phyloP scores from a whole-genome alignment of 345 rosid genomes.

The Cardamine occulta region DNA sequence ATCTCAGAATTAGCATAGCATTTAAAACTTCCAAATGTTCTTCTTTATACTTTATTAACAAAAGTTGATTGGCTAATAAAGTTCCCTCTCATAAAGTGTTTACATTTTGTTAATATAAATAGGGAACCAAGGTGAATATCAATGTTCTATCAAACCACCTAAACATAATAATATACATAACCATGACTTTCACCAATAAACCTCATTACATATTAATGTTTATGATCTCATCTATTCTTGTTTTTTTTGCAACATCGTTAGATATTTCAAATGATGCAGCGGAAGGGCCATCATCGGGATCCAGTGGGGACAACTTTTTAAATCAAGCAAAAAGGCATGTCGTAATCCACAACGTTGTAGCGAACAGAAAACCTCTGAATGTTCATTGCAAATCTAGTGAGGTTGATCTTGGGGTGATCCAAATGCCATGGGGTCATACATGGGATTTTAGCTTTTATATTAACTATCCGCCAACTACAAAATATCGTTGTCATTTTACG shows the following conservation, averaged over 20 bases:
- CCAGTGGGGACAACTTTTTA: too few species aligned
- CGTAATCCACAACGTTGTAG: not conserved
- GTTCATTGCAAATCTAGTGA: not conserved
- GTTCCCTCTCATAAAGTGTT: not conserved
- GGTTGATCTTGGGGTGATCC: not conserved
- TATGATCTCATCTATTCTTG: not conserved
- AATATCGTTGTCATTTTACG: too few species aligned
- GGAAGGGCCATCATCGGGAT: not conserved
- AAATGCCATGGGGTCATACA: not conserved
- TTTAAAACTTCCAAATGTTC: not conserved
- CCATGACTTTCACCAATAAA: not conserved
- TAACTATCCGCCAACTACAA: too few species aligned
- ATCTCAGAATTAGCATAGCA: not conserved
- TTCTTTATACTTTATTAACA: too few species aligned
- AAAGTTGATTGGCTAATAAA: not conserved
- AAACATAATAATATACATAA: not conserved
- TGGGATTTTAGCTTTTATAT: too few species aligned
- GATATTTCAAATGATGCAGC: not conserved
- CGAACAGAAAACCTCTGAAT: not conserved
- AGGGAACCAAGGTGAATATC: not conserved
- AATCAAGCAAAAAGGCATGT: constrained; percentile 8
- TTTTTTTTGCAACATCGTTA: constrained; percentile 1
- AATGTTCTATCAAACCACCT: not conserved
- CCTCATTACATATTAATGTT: not conserved
- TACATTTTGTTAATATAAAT: constrained; percentile 12